Evolutionary conservation across 129 eudicot genomes (phyloP).

Genomic region (Flaveria robusta): DNA sequence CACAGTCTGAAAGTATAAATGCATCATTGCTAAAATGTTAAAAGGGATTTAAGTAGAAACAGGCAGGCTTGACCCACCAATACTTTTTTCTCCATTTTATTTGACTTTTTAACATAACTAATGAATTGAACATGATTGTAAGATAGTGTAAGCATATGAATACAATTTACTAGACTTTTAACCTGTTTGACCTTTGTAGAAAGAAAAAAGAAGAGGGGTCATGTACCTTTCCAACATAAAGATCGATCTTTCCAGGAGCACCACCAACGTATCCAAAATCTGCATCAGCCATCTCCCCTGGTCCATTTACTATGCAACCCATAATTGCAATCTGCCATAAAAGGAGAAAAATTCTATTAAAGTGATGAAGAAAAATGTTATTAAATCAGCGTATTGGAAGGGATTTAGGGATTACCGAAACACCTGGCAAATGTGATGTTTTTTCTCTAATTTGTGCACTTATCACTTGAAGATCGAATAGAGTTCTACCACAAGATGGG

Average conservation of each 20-base stretch:
- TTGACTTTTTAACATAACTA: background rate
- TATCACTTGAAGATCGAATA: conserved; percentile 95
- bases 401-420: conserved; percentile 65
- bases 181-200: background rate
- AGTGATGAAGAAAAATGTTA: conserved; percentile 13
- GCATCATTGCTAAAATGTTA: conserved; percentile 22
- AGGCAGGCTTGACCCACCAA: background rate
- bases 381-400: background rate
- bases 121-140: background rate
- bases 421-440: conserved; percentile 98
- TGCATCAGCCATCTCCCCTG: conserved; percentile 99
- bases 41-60: background rate
- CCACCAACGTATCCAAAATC: conserved; percentile 99
- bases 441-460: conserved; percentile 95
- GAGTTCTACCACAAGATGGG: conserved; percentile 97
- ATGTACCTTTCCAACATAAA: conserved; percentile 88
- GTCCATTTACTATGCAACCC: conserved; percentile 99
- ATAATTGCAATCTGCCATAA: conserved; percentile 84
- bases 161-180: background rate
- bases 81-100: background rate
- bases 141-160: background rate
- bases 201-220: background rate
- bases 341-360: background rate
- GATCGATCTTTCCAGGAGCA: conserved; percentile 99
- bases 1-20: conserved; percentile 55